Evolutionary conservation across 805 yeast species (phyloP).

Genomic region (Candida namnaoensis): DNA sequence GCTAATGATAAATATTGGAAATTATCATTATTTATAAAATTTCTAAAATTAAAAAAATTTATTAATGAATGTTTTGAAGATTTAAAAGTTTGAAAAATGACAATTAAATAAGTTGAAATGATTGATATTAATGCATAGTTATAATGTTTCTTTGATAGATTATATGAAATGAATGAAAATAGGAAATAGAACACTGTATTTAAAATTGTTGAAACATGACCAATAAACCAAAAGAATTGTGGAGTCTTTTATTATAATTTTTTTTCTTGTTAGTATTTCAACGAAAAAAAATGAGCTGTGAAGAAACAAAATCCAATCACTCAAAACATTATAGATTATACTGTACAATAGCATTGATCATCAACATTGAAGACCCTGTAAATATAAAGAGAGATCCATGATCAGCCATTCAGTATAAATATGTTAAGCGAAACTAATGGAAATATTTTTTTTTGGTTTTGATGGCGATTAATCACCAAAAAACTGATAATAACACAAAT

Average conservation of each 20-base stretch:
- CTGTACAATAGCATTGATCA: no score
- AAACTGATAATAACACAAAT: no score
- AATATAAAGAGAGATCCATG: no score
- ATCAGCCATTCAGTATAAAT: no score
- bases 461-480: neutral
- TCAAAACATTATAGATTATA: no score
- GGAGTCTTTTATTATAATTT: slow-evolving; percentile 25
- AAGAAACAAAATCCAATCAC: no score
- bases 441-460: no score
- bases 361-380: no score
- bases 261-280: no score
- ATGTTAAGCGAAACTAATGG: no score
- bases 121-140: slow-evolving; percentile 39
- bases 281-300: no score
- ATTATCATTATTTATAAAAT: slow-evolving; percentile 42
- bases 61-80: slow-evolving; percentile 19
- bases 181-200: slow-evolving; percentile 31
- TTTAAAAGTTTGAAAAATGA: slow-evolving; percentile 50
- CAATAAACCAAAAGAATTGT: slow-evolving; percentile 65
- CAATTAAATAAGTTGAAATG: slow-evolving; percentile 53
- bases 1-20: slow-evolving; percentile 48
- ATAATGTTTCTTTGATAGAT: slow-evolving; percentile 26
- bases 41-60: slow-evolving; percentile 19
- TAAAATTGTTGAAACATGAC: slow-evolving; percentile 42
- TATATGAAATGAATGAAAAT: slow-evolving; percentile 31